These are phyloP conservation scores for Yamagishiella unicocca DNA, from an alignment of 139 green algal species.

Conservation along the genomic window DNA sequence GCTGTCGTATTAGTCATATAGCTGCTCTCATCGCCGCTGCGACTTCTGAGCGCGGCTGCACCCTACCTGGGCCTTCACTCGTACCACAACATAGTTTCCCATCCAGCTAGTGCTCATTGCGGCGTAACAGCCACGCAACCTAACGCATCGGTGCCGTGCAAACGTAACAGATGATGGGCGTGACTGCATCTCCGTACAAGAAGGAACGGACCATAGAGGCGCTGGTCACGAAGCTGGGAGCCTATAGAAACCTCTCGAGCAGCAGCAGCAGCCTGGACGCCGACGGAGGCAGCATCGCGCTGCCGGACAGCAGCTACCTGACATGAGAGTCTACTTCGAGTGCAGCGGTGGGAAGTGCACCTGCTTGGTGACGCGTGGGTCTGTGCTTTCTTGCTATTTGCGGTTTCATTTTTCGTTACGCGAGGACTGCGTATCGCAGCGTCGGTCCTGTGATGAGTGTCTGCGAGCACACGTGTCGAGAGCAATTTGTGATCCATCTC, in stretches of 20 bases:
- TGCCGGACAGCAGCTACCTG: too few species aligned
- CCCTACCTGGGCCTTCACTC: neutral
- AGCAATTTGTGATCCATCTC: too few species aligned
- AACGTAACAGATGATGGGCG: conserved; percentile 54
- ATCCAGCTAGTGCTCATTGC: neutral
- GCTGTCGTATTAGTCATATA: neutral
- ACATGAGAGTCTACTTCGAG: too few species aligned
- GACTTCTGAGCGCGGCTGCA: neutral
- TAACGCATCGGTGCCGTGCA: neutral
- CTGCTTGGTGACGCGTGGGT: too few species aligned
- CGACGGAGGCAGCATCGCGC: too few species aligned
- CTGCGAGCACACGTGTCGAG: too few species aligned
- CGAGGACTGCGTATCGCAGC: too few species aligned
- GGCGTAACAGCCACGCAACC: neutral
- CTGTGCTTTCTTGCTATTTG: too few species aligned
- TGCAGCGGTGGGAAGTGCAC: too few species aligned
- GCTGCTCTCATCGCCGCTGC: neutral
- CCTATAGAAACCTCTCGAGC: conserved; percentile 14
- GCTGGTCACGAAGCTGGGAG: neutral
- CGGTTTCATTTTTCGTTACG: too few species aligned
- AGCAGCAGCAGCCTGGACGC: neutral
- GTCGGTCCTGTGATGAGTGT: too few species aligned
- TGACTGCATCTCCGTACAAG: conserved; percentile 74
- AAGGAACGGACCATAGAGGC: conserved; percentile 31
- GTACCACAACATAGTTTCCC: neutral